Percentiles rank a stretch among this genome's conserved stretches.
These are phyloP conservation scores for Naumovozyma dairenensis DNA, from an alignment of 805 yeast genomes.

Conservation along the genomic window DNA sequence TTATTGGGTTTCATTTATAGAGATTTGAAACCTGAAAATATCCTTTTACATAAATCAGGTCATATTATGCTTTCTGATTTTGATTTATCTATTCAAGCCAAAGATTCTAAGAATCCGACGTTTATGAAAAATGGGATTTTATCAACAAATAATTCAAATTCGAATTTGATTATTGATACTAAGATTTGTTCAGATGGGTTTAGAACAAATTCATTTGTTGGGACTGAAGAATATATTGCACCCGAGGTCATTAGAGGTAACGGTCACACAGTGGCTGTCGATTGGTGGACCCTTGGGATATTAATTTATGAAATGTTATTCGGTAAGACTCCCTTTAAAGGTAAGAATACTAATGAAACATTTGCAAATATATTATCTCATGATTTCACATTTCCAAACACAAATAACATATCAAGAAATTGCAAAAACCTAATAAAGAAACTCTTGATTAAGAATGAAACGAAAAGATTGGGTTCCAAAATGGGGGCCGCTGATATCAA, in stretches of 20 bases:
- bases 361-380: constrained; percentile 78
- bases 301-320: constrained; percentile 90
- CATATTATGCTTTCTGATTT: constrained; percentile 97
- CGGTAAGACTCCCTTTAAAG: constrained; percentile 95
- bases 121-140: not conserved
- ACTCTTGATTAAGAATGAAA: constrained; percentile 78
- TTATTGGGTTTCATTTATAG: constrained; percentile 95
- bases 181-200: constrained; percentile 94
- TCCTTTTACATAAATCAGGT: constrained; percentile 88
- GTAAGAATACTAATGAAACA: constrained; percentile 78
- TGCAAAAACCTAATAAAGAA: constrained; percentile 77
- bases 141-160: not conserved
- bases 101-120: constrained; percentile 48
- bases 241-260: constrained; percentile 96
- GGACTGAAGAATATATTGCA: constrained; percentile 97
- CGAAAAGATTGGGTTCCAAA: constrained; percentile 78
- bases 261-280: constrained; percentile 96
- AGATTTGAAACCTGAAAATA: constrained; percentile 94
- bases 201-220: constrained; percentile 95
- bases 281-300: constrained; percentile 99
- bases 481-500: constrained; percentile 95
- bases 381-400: constrained; percentile 72
- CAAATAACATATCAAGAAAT: constrained; percentile 52
- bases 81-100: constrained; percentile 86
- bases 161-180: constrained; percentile 49